Evolutionary conservation across 106 monocot species (phyloP), one percentile per base, ranked within the genome.

Genomic region (Gastrodia elata): DNA sequence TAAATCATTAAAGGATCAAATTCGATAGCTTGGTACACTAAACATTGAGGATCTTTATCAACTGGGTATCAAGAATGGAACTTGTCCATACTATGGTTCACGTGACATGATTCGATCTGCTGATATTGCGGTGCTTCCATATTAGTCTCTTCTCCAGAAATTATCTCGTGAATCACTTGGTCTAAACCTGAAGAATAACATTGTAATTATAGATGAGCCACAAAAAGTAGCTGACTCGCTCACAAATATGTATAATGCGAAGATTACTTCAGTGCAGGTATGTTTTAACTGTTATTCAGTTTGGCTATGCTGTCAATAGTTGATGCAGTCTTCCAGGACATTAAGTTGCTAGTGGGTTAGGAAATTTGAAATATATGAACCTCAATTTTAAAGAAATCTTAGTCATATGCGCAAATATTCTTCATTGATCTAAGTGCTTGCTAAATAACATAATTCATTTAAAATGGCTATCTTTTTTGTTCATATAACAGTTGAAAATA

Each of bases 201-300:
- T 97, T 65, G 80, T 97, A 57, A 78, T 97, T 64, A 88, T 97
- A 73, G 96, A 97, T 79, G 96, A 97, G 76, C 92, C 96, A 2
- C 96, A 97, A 74, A 97, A 97, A 74, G 68, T 97, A 73, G 90
- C 96, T 65, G 96, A 97, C 74, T 92, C 87, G 18, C 80, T 97
- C 11, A 97, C 87, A 65, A 90, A 78, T 74, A 97, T 97, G 90
- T 86, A 97, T 73, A 97, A 92, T 77, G 78, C 92, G 49, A 97
- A 83, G 65, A 76, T 97, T 71, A 88, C 82, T 67, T 25, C 79
- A 40, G 75, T 84, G 72, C 96, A 97, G 92, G 96, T 97, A 80
- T 71, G 30, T 4, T 61, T 61, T 38, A 6, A 36, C 0, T 69
- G 37, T 37, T 67, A n/a, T 14, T 67, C 37, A 20, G 67, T 40